These are phyloP conservation scores for Ciborinia camelliae DNA, from an alignment of 2,329 filamentous ascomycete species.

Conservation along the genomic window DNA sequence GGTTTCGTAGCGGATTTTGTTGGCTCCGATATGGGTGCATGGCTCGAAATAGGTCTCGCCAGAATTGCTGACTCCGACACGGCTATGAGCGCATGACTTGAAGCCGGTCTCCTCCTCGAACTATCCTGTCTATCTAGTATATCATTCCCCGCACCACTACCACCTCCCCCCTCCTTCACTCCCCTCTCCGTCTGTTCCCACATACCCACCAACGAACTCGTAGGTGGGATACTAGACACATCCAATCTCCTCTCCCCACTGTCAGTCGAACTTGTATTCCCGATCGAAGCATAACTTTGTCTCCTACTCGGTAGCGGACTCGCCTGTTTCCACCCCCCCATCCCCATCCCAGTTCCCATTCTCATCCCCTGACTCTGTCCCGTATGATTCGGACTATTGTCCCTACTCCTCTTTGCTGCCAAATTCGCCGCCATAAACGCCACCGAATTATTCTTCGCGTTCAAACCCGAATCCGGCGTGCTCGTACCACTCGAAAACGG, in stretches of 20 bases:
- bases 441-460: conserved; percentile 37
- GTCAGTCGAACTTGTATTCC: conserved; percentile 5
- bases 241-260: conserved; percentile 12
- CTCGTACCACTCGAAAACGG: not conserved
- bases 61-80: not conserved
- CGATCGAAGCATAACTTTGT: conserved; percentile 13
- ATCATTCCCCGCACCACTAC: not conserved
- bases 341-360: no score
- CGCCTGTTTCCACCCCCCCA: not conserved
- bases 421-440: conserved; percentile 60
- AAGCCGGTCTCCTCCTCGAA: conserved; percentile 20
- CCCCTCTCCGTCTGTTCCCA: conserved; percentile 54
- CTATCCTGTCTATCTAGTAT: not conserved
- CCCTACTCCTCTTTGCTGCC: conserved; percentile 59
- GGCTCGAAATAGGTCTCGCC: conserved; percentile 21
- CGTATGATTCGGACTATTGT: conserved; percentile 46
- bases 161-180: not conserved
- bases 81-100: conserved; percentile 18
- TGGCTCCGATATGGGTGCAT: conserved; percentile 20
- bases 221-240: conserved; percentile 52
- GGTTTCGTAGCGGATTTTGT: not conserved
- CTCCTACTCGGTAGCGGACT: conserved; percentile 8
- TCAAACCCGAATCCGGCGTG: not conserved
- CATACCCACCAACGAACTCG: conserved; percentile 62
- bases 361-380: conserved; percentile 22